Conservation (phyloP, 2,329 filamentous ascomycete species). For the Magnaporthiopsis poae region DNA sequence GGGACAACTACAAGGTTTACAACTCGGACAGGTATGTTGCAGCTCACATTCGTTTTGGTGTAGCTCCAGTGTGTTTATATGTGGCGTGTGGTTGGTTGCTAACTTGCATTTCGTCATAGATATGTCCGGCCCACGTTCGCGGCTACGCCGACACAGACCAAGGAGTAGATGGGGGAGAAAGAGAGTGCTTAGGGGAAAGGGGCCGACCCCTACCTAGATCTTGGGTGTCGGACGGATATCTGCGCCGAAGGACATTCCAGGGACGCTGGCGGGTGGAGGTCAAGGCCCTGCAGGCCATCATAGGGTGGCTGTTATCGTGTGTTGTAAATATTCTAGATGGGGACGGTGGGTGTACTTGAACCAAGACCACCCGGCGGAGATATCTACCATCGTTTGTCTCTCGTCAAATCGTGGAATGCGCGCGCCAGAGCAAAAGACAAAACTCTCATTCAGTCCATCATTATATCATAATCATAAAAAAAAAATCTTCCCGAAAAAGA, state of each 20-base stretch:
- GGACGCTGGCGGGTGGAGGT: neutral
- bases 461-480: neutral
- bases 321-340: neutral
- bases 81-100: too few relatives aligned
- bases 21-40: constrained; percentile 64
- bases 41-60: too few relatives aligned
- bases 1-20: constrained; percentile 70
- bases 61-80: too few relatives aligned
- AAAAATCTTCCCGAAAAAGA: neutral
- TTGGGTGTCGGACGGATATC: neutral
- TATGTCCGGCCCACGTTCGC: constrained; percentile 75
- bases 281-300: neutral
- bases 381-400: neutral
- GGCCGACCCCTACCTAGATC: neutral
- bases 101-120: constrained; percentile 31
- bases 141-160: constrained; percentile 47
- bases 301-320: neutral
- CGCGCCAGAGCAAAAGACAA: neutral
- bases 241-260: neutral
- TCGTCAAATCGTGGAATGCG: too few relatives aligned
- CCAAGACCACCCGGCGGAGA: neutral
- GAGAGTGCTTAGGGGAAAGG: neutral
- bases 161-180: constrained; percentile 2
- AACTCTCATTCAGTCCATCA: constrained; percentile 1
- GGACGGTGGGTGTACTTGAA: neutral